phyloP scores from a whole-genome alignment of 1,139 yeast genomes.

The Saccharomyces hybrid region DNA sequence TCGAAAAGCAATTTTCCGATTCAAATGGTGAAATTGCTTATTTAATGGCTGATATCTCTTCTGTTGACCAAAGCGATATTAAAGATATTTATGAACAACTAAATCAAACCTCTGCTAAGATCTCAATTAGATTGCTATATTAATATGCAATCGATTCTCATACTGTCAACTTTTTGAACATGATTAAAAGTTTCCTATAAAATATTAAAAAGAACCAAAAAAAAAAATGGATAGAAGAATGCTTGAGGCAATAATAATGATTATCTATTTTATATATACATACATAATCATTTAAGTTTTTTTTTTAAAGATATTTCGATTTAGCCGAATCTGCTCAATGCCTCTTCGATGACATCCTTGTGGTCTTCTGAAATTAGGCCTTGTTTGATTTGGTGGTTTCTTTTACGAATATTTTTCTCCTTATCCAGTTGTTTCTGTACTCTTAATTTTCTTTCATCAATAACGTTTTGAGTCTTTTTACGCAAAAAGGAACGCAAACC shows the following conservation, averaged over 20 bases:
- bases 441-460: conserved; percentile 79
- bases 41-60: conserved; percentile 94
- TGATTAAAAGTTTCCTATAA: neutral
- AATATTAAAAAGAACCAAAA: neutral
- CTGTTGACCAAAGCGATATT: conserved; percentile 75
- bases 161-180: neutral
- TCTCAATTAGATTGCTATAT: conserved; percentile 84
- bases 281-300: neutral
- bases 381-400: conserved; percentile 39
- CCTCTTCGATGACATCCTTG: conserved; percentile 31
- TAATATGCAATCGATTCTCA: conserved; percentile 22
- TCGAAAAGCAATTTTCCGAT: conserved; percentile 95
- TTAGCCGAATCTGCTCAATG: conserved; percentile 29
- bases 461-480: conserved; percentile 78
- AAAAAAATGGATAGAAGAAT: neutral
- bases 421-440: conserved; percentile 67
- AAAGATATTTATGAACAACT: conserved; percentile 77
- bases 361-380: conserved; percentile 42
- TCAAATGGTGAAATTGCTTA: conserved; percentile 95
- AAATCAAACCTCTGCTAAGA: conserved; percentile 85
- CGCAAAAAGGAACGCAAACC: conserved; percentile 73
- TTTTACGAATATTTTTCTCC: conserved; percentile 68
- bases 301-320: neutral
- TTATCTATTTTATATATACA: neutral
- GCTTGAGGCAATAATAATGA: neutral